Evolutionary conservation across 1,284 basidiomycete species (phyloP), one percentile per base, ranked within the genome.

Genomic region (Heterobasidion irregulare): DNA sequence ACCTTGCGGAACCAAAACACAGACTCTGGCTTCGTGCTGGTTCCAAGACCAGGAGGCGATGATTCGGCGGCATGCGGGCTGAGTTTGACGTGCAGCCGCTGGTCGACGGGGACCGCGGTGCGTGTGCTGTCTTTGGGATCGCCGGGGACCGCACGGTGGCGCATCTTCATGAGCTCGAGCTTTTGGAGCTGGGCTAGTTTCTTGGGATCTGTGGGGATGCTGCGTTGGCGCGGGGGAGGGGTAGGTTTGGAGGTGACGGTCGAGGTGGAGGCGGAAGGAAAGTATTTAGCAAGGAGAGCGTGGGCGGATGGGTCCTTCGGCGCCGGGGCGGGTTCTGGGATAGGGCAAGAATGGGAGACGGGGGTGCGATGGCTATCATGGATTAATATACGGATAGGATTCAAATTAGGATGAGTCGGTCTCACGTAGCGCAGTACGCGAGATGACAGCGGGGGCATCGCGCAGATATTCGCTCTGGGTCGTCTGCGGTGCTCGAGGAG

Each of bases 1-100:
- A 85, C 87, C 79, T 86, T 89, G 53, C 75, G 72, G 58, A 86
- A 79, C 89, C 89, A 91, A 53, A 85, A 75, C 9, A 74, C 38
- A n/a, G 5, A 26, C 60, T 57, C 73, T 75, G 58, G 75, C 73
- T n/a, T 50, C 56, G 1, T 61, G 26, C 61, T 50, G 64, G 66
- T n/a, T 41, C 38, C n/a, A n/a, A 41, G 38, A 8, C 26, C 26
- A 26, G 6, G 26, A 26, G 26, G 26, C 3, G 26, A 26, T 26
- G 26, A 26, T 7, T 65, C 70, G 26, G 63, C 61, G 45, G 62
- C 47, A 18, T 18, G 62, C 35, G 63, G 58, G n/a, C 65, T 62
- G 15, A 81, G 73, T 50, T 70, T 78, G 41, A 88, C 63, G 63
- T 87, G 77, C 47, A 87, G 59, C 32, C 86, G 78, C 56, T 86